A percentile compares a stretch with the other conserved stretches of the same genome.
Conservation (phyloP, 805 yeast genomes). For the Brettanomyces sp. region DNA sequence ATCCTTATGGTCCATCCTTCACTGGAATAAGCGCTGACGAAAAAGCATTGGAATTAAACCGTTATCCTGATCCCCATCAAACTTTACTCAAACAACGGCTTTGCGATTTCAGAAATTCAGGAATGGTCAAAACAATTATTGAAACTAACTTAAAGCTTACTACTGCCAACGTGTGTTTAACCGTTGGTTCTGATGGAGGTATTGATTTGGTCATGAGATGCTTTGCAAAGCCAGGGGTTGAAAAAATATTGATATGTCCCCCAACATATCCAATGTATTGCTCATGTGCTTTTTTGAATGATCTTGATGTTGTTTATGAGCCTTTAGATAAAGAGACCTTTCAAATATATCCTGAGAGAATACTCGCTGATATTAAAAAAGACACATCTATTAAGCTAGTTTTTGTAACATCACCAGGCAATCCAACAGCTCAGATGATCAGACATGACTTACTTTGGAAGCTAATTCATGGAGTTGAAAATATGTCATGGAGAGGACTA, state of each 20-base stretch:
- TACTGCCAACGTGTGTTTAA: conserved; percentile 73
- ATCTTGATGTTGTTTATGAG: conserved; percentile 65
- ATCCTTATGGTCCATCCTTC: conserved; percentile 86
- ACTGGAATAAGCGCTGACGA: conserved; percentile 35
- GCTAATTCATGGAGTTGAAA: conserved; percentile 30
- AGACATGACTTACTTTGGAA: conserved; percentile 37
- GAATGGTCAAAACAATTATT: conserved; percentile 15
- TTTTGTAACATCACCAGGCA: conserved; percentile 92
- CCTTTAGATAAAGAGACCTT: conserved; percentile 61
- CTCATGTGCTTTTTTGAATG: conserved; percentile 84
- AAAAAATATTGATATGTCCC: conserved; percentile 78
- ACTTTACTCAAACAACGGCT: conserved; percentile 62
- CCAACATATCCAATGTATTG: conserved; percentile 98
- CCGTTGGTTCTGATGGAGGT: conserved; percentile 96
- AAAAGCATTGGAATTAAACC: conserved; percentile 49
- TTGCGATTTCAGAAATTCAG: conserved; percentile 59
- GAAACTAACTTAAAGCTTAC: conserved; percentile 5
- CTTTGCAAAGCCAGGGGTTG: conserved; percentile 71
- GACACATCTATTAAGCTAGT: conserved; percentile 66
- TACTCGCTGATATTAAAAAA: conserved; percentile 36
- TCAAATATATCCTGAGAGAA: conserved; percentile 48
- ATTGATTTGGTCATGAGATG: conserved; percentile 84
- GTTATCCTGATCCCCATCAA: conserved; percentile 98
- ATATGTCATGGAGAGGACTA: conserved; percentile 57
- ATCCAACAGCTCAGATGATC: conserved; percentile 77